phyloP scores from a whole-genome alignment of 2,329 filamentous ascomycete species.

The Coniella lustricola region DNA sequence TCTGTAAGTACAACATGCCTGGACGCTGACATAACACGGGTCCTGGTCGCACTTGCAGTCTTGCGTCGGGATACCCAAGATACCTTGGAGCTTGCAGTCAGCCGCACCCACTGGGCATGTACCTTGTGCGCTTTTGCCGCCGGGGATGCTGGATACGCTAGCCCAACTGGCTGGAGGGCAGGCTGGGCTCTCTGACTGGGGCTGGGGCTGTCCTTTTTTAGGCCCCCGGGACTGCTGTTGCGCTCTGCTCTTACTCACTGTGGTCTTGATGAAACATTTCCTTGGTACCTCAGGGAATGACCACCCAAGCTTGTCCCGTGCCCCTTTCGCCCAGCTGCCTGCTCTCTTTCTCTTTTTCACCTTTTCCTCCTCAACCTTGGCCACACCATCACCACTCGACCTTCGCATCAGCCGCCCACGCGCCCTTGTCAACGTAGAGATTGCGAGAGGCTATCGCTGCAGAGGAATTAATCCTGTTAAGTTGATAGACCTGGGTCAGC shows the following conservation, averaged over 20 bases:
- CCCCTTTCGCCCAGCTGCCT: slow-evolving; percentile 1
- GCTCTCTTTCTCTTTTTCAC: background rate
- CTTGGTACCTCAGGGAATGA: background rate
- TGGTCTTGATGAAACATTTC: background rate
- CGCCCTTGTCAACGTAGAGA: slow-evolving; percentile 5
- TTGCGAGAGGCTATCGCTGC: slow-evolving; percentile 3
- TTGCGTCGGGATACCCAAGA: no score
- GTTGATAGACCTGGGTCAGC: slow-evolving; percentile 5
- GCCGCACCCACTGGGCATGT: background rate
- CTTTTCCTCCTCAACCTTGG: background rate
- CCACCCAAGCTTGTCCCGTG: background rate
- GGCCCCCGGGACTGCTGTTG: background rate
- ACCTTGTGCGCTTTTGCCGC: background rate
- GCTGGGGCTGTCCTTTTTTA: background rate
- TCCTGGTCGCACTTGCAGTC: background rate
- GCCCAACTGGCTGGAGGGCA: background rate
- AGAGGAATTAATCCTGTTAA: background rate
- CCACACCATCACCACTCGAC: background rate
- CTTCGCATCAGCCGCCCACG: background rate
- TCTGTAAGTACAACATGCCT: background rate
- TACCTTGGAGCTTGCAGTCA: no score
- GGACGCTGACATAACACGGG: slow-evolving; percentile 5
- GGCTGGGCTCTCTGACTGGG: background rate
- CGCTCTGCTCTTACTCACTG: background rate
- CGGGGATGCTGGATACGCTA: background rate